Percentiles rank a stretch among this genome's conserved stretches.
phyloP scores from a whole-genome alignment of 2,329 filamentous ascomycete species.

The Pseudogymnoascus sp. region DNA sequence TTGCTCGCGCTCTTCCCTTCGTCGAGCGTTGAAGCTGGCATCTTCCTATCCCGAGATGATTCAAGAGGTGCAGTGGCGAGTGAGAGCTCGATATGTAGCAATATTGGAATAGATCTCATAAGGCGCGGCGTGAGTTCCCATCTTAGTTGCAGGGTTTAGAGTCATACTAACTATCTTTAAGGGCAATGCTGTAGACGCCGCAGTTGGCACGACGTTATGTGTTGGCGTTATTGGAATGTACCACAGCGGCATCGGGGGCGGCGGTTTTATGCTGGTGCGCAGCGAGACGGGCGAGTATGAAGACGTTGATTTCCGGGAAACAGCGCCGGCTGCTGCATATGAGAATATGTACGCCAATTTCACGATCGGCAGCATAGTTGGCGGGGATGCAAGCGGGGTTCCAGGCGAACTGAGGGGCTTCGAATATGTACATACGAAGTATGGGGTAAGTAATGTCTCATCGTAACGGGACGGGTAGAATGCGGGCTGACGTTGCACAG shows the following conservation, averaged over 20 bases:
- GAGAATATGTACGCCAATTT: conserved; percentile 82
- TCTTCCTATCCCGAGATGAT: conserved; percentile 10
- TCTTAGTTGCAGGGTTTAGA: not conserved
- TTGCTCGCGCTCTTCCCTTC: conserved; percentile 38
- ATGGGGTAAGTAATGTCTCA: conserved; percentile 44
- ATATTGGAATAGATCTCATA: conserved; percentile 45
- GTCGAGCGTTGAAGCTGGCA: conserved; percentile 36
- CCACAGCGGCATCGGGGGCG: conserved; percentile 78
- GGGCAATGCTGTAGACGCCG: conserved; percentile 71
- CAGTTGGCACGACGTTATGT: conserved; percentile 69
- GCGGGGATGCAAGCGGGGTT: conserved; percentile 66
- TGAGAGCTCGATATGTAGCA: conserved; percentile 46
- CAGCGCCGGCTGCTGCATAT: conserved; percentile 72
- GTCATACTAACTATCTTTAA: conserved; percentile 20
- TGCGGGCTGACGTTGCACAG: conserved; percentile 25
- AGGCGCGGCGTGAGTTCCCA: conserved; percentile 36
- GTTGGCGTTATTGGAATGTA: conserved; percentile 72
- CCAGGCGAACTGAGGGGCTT: conserved; percentile 74
- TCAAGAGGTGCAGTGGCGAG: conserved; percentile 43
- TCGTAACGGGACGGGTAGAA: not conserved
- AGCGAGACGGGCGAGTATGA: conserved; percentile 70
- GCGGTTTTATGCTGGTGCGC: conserved; percentile 82
- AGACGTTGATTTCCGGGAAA: conserved; percentile 83
- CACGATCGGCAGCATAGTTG: conserved; percentile 56
- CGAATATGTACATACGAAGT: conserved; percentile 67